Evolutionary conservation across 495 filamentous ascomycete genomes (phyloP).

Genomic region (Parachaetomium inaequale): DNA sequence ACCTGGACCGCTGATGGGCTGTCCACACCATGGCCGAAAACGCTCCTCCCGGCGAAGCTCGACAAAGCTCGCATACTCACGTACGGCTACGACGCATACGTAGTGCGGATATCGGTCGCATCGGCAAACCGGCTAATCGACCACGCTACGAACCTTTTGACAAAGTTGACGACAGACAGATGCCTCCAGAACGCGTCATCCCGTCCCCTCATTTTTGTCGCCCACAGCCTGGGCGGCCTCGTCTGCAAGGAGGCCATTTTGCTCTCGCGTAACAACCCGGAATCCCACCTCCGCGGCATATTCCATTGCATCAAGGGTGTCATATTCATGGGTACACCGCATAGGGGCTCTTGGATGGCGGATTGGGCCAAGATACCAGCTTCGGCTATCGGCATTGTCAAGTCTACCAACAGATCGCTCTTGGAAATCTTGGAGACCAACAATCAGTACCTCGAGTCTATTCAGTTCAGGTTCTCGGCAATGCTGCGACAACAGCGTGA

Average conservation of each 20-base stretch:
- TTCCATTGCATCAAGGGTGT: constrained; percentile 33
- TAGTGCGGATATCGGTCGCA: constrained; percentile 16
- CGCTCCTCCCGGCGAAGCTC: constrained; percentile 29
- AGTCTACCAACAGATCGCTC: constrained; percentile 26
- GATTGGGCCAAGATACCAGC: constrained; percentile 24
- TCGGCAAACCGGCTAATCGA: constrained; percentile 21
- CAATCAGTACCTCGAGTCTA: constrained; percentile 24
- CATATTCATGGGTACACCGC: constrained; percentile 45
- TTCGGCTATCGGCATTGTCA: constrained; percentile 19
- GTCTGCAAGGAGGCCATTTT: constrained; percentile 37
- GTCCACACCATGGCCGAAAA: constrained; percentile 30
- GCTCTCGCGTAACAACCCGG: constrained; percentile 18
- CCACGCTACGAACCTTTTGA: constrained; percentile 27
- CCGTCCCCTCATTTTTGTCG: constrained; percentile 33
- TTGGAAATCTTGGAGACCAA: constrained; percentile 13
- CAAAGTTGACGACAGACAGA: constrained; percentile 15
- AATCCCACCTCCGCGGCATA: constrained; percentile 29
- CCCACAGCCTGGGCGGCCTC: constrained; percentile 41
- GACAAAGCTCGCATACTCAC: constrained; percentile 25
- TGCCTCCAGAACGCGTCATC: constrained; percentile 2
- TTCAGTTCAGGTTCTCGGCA: constrained; percentile 26
- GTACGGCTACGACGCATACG: constrained; percentile 32
- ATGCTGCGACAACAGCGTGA: constrained; percentile 28
- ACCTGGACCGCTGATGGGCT: constrained; percentile 27
- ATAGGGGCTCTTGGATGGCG: constrained; percentile 35